A percentile compares a stretch with the other conserved stretches of the same genome.
Evolutionary conservation across 306 rosid species (phyloP).

Genomic region (Inga leiocalycina): DNA sequence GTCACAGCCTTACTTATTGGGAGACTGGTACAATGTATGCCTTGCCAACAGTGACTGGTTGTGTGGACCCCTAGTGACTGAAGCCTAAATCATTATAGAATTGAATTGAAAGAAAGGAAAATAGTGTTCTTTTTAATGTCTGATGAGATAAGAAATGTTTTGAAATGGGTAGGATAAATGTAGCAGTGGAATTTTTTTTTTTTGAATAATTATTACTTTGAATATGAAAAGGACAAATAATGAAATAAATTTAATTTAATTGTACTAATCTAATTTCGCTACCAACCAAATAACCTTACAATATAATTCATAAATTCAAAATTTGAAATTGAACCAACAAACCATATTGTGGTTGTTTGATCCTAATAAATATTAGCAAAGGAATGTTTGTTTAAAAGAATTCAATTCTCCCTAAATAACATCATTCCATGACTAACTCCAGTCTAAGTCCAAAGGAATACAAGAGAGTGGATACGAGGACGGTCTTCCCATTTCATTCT

Average conservation of each 20-base stretch:
- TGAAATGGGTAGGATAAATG: neutral
- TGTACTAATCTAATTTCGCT: neutral
- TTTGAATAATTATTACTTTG: neutral
- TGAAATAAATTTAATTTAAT: neutral
- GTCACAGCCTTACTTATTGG: neutral
- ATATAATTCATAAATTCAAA: neutral
- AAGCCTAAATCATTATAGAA: neutral
- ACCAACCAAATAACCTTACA: neutral
- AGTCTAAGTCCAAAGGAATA: neutral
- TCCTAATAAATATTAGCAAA: neutral
- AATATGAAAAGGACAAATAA: neutral
- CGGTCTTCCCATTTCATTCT: neutral
- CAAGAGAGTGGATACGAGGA: neutral
- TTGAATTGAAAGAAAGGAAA: neutral
- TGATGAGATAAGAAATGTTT: neutral
- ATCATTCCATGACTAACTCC: neutral
- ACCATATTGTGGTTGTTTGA: neutral
- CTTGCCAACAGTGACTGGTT: neutral
- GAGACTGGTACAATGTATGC: neutral
- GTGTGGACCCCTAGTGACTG: slow-evolving; percentile 4
- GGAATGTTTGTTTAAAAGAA: neutral
- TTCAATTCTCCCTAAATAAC: neutral
- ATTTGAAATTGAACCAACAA: neutral
- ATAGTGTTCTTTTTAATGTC: neutral
- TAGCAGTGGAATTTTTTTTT: neutral